Conservation (phyloP, 768 basidiomycete genomes). For the Coprinellus micaceus region DNA sequence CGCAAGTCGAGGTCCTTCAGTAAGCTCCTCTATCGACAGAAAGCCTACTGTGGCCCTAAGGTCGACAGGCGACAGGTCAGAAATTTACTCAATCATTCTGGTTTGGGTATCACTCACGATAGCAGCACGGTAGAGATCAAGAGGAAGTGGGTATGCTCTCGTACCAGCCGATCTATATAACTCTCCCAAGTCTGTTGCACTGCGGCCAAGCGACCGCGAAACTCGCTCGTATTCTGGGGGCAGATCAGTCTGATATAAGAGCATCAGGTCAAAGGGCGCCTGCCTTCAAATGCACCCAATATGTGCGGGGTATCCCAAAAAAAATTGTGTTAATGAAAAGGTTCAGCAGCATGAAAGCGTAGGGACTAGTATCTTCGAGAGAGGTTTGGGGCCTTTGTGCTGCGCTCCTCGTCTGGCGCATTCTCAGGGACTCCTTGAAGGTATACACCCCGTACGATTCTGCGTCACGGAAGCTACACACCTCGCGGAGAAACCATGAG, state of each 20-base stretch:
- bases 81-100: background rate
- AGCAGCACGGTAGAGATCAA: slow-evolving; percentile 53
- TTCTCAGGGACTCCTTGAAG: slow-evolving; percentile 23
- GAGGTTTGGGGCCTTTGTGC: slow-evolving; percentile 10
- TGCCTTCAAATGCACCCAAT: slow-evolving; percentile 45
- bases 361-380: slow-evolving; percentile 17
- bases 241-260: background rate
- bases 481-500: slow-evolving; percentile 49
- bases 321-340: slow-evolving; percentile 41
- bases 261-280: background rate
- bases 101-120: slow-evolving; percentile 33
- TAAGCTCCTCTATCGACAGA: slow-evolving; percentile 41
- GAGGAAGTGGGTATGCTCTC: slow-evolving; percentile 55
- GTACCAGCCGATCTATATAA: slow-evolving; percentile 47
- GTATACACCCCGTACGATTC: slow-evolving; percentile 43
- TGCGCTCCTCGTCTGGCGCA: slow-evolving; percentile 18
- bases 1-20: slow-evolving; percentile 30
- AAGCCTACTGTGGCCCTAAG: slow-evolving; percentile 48
- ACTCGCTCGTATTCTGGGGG: slow-evolving; percentile 38
- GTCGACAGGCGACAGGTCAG: background rate
- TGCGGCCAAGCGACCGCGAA: slow-evolving; percentile 44
- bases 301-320: slow-evolving; percentile 52
- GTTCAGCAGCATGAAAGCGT: slow-evolving; percentile 28
- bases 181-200: slow-evolving; percentile 48
- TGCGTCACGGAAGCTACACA: slow-evolving; percentile 47